Evolutionary conservation across 2,329 filamentous ascomycete species (phyloP), one percentile per base, ranked within the genome.

Genomic region (Ophiostoma ips): DNA sequence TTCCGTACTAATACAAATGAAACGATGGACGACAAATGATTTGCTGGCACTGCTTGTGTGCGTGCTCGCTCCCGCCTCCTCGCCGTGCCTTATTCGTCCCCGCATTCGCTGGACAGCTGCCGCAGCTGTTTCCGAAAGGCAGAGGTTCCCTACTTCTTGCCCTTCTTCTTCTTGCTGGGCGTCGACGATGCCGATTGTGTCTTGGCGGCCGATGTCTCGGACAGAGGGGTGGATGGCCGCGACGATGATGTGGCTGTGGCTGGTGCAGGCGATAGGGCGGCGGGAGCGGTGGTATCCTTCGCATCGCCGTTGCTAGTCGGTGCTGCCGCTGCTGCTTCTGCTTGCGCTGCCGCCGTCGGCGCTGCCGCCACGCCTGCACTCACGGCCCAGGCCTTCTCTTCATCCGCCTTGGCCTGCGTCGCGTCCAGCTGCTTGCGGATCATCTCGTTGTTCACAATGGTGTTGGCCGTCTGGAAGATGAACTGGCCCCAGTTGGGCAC

Each of bases 391-490:
- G 47, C 50, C n/a, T 11, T 36, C 10, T 28, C 30, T 19, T 59
- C 56, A 50, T 89, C 83, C 45, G 95, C 71, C 70, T 95, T 88
- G 66, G 84, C 87, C 77, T 92, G 88, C 13, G 81, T 83, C 49
- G 77, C 73, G 64, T 84, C 75, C 57, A 94, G 73, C 46, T 82
- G 77, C 56, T 82, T 73, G 57, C 87, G 84, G 61, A 95, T 76
- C 44, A 81, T 69, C 38, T 78, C 76, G 68, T 95, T 95, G 62
- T 87, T 83, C 52, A 84, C 81, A 67, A 98, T 95, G 67, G 98
- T 92, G 67, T 94, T 94, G 50, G 92, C 92, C 43, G 86, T 89
- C 67, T 98, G 92, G 76, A 98, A 98, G 64, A 98, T 96, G 51
- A 78, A 80, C 63, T 92, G 83, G 54, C 92, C 92, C 92, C 92